Conservation (phyloP, 139 green algal genomes). For the Ulvella scutata region DNA sequence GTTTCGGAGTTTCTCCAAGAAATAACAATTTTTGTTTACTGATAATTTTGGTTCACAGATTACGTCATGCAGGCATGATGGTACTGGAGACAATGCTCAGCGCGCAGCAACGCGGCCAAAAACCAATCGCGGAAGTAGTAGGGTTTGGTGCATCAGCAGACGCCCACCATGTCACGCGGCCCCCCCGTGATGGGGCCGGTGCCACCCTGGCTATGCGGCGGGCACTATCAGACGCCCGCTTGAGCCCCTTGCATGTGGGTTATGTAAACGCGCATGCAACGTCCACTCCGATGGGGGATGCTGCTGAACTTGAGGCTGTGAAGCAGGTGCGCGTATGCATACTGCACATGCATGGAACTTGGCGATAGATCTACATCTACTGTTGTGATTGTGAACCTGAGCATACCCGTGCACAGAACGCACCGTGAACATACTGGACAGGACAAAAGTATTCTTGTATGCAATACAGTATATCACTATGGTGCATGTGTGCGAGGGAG, state of each 20-base stretch:
- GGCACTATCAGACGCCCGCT: constrained; percentile 27
- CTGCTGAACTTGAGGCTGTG: background rate
- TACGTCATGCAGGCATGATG: constrained; percentile 29
- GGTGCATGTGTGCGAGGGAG: too few relatives aligned
- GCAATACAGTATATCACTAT: too few relatives aligned
- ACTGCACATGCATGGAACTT: too few relatives aligned
- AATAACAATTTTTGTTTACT: too few relatives aligned
- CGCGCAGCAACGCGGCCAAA: constrained; percentile 26
- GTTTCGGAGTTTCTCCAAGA: too few relatives aligned
- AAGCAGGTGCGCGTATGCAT: background rate
- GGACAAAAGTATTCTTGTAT: too few relatives aligned
- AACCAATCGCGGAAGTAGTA: constrained; percentile 60
- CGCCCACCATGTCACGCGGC: constrained; percentile 83
- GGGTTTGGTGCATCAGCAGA: constrained; percentile 27
- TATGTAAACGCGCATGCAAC: constrained; percentile 93
- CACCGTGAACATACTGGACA: too few relatives aligned
- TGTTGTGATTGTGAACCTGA: too few relatives aligned
- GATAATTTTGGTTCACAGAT: too few relatives aligned
- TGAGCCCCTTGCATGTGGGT: constrained; percentile 30
- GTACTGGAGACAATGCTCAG: constrained; percentile 51
- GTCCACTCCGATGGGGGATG: constrained; percentile 45
- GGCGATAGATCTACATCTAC: too few relatives aligned
- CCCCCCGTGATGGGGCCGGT: constrained; percentile 28
- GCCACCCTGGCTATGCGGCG: constrained; percentile 42
- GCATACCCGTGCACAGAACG: too few relatives aligned